phyloP scores from a whole-genome alignment of 116 monocot species.

The Papilionanthe hybrid region DNA sequence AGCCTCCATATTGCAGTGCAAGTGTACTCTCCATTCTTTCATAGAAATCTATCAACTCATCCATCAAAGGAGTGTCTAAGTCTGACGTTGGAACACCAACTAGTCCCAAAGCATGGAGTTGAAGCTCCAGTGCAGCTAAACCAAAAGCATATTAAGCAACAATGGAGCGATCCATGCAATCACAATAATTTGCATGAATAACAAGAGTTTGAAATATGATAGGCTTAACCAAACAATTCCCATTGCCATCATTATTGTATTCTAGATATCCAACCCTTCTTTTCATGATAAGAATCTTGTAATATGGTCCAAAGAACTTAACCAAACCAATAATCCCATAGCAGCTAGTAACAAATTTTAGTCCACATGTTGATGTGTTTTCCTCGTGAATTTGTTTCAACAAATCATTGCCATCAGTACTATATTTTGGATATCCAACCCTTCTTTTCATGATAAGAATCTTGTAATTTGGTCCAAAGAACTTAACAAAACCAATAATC shows the following conservation, averaged over 20 bases:
- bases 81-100: no score
- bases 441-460: slow-evolving; percentile 45
- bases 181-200: no score
- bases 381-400: slow-evolving; percentile 69
- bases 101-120: no score
- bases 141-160: no score
- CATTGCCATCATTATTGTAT: no score
- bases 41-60: background rate
- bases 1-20: no score
- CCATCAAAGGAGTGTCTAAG: no score
- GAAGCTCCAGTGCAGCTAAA: no score
- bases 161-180: no score
- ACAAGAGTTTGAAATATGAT: no score
- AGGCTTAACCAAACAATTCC: no score
- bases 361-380: slow-evolving; percentile 70
- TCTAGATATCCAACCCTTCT: slow-evolving; percentile 2
- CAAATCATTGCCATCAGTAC: slow-evolving; percentile 25
- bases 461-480: slow-evolving; percentile 64
- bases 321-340: slow-evolving; percentile 86
- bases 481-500: slow-evolving; percentile 73
- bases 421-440: background rate
- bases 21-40: no score
- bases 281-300: slow-evolving; percentile 56
- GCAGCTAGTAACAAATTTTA: slow-evolving; percentile 76
- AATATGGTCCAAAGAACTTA: slow-evolving; percentile 61